Evolutionary conservation across 768 basidiomycete species (phyloP).

Genomic region (Pleurotus sapidus): DNA sequence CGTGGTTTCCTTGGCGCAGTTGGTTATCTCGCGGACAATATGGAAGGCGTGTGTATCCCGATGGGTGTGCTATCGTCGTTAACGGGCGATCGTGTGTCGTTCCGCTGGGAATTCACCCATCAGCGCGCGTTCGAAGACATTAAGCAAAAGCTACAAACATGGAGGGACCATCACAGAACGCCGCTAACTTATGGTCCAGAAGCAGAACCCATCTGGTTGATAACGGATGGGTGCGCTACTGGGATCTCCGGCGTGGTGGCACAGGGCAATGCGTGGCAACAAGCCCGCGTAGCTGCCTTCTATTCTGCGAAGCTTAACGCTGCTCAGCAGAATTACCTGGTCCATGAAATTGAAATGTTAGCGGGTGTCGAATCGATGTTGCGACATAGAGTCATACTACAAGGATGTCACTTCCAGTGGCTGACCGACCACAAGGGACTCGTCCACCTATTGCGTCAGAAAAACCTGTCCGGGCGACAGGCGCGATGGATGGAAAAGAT

Average conservation of each 20-base stretch:
- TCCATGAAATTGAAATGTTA: conserved; percentile 36
- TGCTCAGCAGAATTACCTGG: conserved; percentile 34
- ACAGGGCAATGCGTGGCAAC: conserved; percentile 25
- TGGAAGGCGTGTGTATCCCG: conserved; percentile 21
- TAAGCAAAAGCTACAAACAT: conserved; percentile 19
- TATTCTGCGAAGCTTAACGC: conserved; percentile 30
- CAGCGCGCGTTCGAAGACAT: conserved; percentile 20
- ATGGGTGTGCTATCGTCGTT: conserved; percentile 23
- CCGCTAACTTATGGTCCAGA: conserved; percentile 22
- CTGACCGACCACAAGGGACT: conserved; percentile 34
- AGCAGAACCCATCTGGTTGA: conserved; percentile 21
- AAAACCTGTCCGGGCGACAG: conserved; percentile 31
- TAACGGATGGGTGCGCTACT: conserved; percentile 28
- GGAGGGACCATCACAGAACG: conserved; percentile 14
- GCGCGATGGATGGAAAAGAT: conserved; percentile 38
- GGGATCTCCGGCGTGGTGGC: conserved; percentile 25
- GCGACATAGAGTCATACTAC: conserved; percentile 23
- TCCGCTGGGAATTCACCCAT: conserved; percentile 24
- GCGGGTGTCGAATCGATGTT: conserved; percentile 34
- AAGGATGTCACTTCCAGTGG: conserved; percentile 24
- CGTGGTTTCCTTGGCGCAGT: conserved; percentile 32
- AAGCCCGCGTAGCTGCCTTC: conserved; percentile 29
- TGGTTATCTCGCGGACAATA: conserved; percentile 28
- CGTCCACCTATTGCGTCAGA: conserved; percentile 27
- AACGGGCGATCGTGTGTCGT: conserved; percentile 17